Evolutionary conservation across 192 early-diverging fungal genomes (phyloP).

Genomic region (Gaertneriomyces semiglobifer): DNA sequence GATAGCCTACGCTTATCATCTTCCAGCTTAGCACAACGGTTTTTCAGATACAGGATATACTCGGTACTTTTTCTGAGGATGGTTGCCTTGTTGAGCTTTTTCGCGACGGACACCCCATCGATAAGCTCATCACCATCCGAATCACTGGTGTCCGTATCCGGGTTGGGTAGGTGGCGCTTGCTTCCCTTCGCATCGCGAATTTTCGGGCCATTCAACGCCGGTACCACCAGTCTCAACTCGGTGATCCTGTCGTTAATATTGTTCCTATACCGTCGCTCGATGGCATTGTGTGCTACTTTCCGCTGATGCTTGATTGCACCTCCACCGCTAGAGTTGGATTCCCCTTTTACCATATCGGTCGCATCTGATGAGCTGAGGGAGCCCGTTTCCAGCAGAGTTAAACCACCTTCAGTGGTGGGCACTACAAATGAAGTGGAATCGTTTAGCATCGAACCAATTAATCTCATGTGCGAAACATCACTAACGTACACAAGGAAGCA

Average conservation of each 20-base stretch:
- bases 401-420: no score
- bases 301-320: constrained; percentile 43
- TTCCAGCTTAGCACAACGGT: background rate
- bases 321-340: no score
- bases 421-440: no score
- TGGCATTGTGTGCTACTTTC: constrained; percentile 93
- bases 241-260: constrained; percentile 95
- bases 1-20: constrained; percentile 13
- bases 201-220: constrained; percentile 65
- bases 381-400: no score
- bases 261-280: constrained; percentile 90
- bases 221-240: constrained; percentile 81
- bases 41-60: constrained; percentile 65
- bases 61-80: constrained; percentile 88
- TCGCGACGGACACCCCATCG: constrained; percentile 81
- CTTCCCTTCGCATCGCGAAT: constrained; percentile 35
- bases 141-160: constrained; percentile 45
- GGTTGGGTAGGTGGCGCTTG: constrained; percentile 47
- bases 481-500: no score
- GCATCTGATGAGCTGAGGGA: no score
- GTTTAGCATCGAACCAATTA: no score
- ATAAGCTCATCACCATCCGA: constrained; percentile 54
- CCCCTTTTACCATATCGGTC: no score
- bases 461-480: no score
- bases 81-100: constrained; percentile 91